These are phyloP conservation scores for Amanita pseudoporphyria DNA, from an alignment of 768 basidiomycete genomes.

Conservation along the genomic window DNA sequence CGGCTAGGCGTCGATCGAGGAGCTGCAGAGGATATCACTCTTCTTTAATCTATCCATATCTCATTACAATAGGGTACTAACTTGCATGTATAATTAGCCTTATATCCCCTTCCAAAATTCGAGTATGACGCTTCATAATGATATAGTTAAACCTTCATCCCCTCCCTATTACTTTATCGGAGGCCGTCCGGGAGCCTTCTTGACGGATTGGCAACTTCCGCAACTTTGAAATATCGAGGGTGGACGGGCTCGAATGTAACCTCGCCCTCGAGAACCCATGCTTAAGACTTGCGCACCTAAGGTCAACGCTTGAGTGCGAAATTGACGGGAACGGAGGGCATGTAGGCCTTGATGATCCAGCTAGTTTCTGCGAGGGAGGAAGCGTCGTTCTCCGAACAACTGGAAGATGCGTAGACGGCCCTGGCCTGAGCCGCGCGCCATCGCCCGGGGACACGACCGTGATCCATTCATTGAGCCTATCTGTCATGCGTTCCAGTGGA, in stretches of 20 bases:
- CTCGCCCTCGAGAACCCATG: not conserved
- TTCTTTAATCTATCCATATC: constrained; percentile 15
- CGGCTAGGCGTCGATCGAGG: constrained; percentile 29
- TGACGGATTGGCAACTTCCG: constrained; percentile 3
- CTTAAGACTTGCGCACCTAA: constrained; percentile 2
- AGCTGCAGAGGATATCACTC: constrained; percentile 25
- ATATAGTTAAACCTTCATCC: not conserved
- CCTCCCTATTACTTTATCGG: not conserved
- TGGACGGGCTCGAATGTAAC: constrained; percentile 1
- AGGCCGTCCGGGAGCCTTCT: not conserved
- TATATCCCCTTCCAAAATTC: not conserved
- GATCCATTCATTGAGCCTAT: constrained; percentile 1
- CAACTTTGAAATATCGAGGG: not conserved
- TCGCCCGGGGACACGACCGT: not conserved
- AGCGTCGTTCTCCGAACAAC: not conserved
- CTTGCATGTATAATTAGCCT: not conserved
- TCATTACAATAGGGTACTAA: not conserved
- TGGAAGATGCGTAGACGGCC: constrained; percentile 1
- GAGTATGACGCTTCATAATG: not conserved
- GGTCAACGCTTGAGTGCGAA: constrained; percentile 4
- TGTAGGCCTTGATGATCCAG: not conserved
- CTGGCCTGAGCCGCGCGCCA: constrained; percentile 3
- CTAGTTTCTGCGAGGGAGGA: not conserved
- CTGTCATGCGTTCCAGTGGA: constrained; percentile 5
- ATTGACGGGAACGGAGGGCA: constrained; percentile 6